Evolutionary conservation across 192 early-diverging fungal species (phyloP), one percentile per base, ranked within the genome.

Genomic region (Coemansia sp.): DNA sequence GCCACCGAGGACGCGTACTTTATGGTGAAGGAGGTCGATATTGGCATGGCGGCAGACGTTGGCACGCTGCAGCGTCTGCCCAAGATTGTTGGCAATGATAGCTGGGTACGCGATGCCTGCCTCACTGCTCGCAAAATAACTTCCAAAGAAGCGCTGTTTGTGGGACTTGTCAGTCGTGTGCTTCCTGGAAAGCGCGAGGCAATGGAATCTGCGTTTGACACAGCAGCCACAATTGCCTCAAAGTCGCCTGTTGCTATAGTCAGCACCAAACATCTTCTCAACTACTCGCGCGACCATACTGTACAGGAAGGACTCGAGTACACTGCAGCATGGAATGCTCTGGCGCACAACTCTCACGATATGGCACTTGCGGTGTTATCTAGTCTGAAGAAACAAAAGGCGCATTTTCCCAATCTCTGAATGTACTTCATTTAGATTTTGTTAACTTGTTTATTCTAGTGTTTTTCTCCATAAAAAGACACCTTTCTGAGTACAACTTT

Each of bases 1-100:
- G 88, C 87, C 62, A 74, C 87, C 38, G 73, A 85, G 63, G 92
- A 94, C 56, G 83, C 93, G 7, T 84, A 79, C 60, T 98, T 96
- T 73, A 84, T 86, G 44, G 88, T 96, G 41, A 94, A 94, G 82
- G 91, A 97, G 82, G 92, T 96, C 19, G 94, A 96, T 74, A 85
- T 97, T 76, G 95, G 93, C 8, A 65, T 98, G 69, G 93, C 93
- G 23, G 96, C 96, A 6, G 96, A 98, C 73, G 74, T 94, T 23
- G 93, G 93, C 34, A 95, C 94, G 25, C 84, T 99, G 56, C 97
- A 99, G 82, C 87, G 97, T 25, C 81, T 99, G 22, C 94, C 94
- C 54, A 97, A 97, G 81, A 84, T 96, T 6, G 93, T 94, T 52
- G 94, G 92, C 24, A 97, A 96, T 80, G 78, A 87, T 60, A 88